These are phyloP conservation scores for Westerdykella ornata DNA, from an alignment of 2,329 filamentous ascomycete species.

Conservation along the genomic window DNA sequence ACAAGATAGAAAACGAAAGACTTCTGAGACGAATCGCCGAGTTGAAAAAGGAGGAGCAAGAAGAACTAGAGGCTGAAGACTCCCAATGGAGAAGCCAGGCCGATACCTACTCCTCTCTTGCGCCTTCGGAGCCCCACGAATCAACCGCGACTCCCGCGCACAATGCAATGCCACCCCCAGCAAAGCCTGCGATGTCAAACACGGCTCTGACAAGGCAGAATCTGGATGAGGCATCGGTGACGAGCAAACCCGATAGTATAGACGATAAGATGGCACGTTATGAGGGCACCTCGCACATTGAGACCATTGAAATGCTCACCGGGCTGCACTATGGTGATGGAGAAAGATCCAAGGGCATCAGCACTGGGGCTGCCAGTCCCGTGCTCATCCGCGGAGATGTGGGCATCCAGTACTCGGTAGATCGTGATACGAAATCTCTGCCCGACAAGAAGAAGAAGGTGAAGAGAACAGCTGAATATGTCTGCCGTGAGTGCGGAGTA, in stretches of 20 bases:
- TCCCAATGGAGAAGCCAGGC: conserved; percentile 53
- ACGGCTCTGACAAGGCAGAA: conserved; percentile 71
- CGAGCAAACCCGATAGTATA: conserved; percentile 65
- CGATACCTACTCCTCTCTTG: conserved; percentile 51
- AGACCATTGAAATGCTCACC: conserved; percentile 89
- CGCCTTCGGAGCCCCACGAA: conserved; percentile 39
- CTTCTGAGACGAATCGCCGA: conserved; percentile 77
- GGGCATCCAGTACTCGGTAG: conserved; percentile 75
- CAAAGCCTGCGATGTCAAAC: conserved; percentile 57
- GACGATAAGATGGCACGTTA: conserved; percentile 79
- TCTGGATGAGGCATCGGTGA: conserved; percentile 63
- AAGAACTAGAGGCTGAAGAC: conserved; percentile 64
- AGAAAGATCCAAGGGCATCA: conserved; percentile 80
- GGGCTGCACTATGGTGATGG: conserved; percentile 82
- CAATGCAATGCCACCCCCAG: conserved; percentile 59
- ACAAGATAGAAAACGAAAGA: conserved; percentile 93
- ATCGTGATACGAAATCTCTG: conserved; percentile 61
- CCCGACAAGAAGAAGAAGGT: conserved; percentile 82
- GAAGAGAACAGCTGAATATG: conserved; percentile 77
- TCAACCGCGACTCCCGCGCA: conserved; percentile 34
- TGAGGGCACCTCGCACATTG: conserved; percentile 65
- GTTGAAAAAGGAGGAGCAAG: conserved; percentile 75
- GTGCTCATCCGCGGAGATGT: conserved; percentile 77
- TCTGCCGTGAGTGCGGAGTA: conserved; percentile 92
- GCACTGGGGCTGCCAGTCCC: conserved; percentile 75